Evolutionary conservation across 768 basidiomycete genomes (phyloP), one percentile per base, ranked within the genome.

Genomic region (Phylloporus sp.): DNA sequence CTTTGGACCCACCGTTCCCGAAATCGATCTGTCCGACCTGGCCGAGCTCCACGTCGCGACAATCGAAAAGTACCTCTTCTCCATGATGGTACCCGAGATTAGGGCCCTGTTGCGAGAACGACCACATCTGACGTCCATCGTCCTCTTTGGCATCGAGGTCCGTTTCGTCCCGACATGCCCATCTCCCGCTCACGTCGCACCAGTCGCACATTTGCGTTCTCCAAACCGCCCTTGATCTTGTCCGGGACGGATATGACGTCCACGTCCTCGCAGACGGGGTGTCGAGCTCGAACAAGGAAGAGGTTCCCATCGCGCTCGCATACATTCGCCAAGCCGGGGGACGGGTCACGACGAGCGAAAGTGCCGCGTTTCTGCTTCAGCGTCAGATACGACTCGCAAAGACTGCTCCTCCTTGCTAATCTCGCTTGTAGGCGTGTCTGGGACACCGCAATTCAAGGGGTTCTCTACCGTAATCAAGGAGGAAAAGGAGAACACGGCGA

Each of bases 71-170:
- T 80, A 82, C 0, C 75, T 79, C 42, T 96, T 97, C 71, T 88
- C 86, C 1, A 95, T 96, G 93, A 57, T 84, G 44, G 83, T 81
- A 0, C 77, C 84, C 6, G 79, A 88, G 27, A 77, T 94, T 6
- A 65, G 72, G 42, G 49, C 66, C 3, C 50, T 81, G 8, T 69
- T 95, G 42, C 59, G 63, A 18, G 55, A 72, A 6, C 74, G 71
- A 21, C 73, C 76, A 4, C 56, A 68, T 13, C 60, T 85, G 47
- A 72, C 74, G 32, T 80, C 78, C 7, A 70, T 92, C 37, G 78
- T 95, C 7, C 62, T 97, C 6, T 81, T 91, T 50, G 94, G 94
- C 14, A 92, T 95, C 41, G 93, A 95, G 76, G 91, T 88, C 53
- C 29, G 77, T 63, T 14, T 6, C 33, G n/a, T n/a, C 14, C 37